Percentiles rank a stretch among this genome's conserved stretches.
phyloP scores from a whole-genome alignment of 441 rosid genomes.

The Capsella rubella region DNA sequence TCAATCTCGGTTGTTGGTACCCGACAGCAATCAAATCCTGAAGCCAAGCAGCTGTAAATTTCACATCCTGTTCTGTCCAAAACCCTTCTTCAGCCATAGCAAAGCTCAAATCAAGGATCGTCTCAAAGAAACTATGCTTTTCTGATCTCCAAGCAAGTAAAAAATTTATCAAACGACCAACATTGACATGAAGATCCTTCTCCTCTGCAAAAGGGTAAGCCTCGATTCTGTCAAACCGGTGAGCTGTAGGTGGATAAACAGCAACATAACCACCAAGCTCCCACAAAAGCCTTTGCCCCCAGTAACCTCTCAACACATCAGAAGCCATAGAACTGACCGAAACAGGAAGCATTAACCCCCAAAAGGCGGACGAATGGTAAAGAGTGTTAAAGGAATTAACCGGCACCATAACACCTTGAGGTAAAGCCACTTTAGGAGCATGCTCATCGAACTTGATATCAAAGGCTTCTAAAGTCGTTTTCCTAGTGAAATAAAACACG shows the following conservation, averaged over 20 bases:
- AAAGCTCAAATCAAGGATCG: constrained; percentile 79
- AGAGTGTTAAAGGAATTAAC: constrained; percentile 85
- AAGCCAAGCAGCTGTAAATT: constrained; percentile 93
- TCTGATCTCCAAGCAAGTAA: constrained; percentile 86
- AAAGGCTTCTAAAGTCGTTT: constrained; percentile 73
- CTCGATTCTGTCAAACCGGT: constrained; percentile 75
- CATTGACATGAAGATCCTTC: constrained; percentile 94
- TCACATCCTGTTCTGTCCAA: constrained; percentile 87
- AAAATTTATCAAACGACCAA: constrained; percentile 79
- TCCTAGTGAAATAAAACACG: constrained; percentile 85
- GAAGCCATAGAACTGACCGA: constrained; percentile 94
- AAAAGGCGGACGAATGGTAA: constrained; percentile 85
- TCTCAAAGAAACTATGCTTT: constrained; percentile 83
- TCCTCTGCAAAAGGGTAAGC: constrained; percentile 91
- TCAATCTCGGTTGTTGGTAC: constrained; percentile 88
- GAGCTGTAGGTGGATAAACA: constrained; percentile 88
- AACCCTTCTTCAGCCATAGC: constrained; percentile 90
- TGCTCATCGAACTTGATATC: constrained; percentile 85
- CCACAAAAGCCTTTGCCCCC: constrained; percentile 95
- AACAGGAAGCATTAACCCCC: constrained; percentile 96
- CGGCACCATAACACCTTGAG: constrained; percentile 90
- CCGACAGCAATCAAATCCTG: constrained; percentile 90
- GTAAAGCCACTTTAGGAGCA: constrained; percentile 90
- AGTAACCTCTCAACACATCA: constrained; percentile 91
- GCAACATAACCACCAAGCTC: constrained; percentile 90